Evolutionary conservation across 2,329 filamentous ascomycete genomes (phyloP).

Genomic region (Colletotrichum tropicale): DNA sequence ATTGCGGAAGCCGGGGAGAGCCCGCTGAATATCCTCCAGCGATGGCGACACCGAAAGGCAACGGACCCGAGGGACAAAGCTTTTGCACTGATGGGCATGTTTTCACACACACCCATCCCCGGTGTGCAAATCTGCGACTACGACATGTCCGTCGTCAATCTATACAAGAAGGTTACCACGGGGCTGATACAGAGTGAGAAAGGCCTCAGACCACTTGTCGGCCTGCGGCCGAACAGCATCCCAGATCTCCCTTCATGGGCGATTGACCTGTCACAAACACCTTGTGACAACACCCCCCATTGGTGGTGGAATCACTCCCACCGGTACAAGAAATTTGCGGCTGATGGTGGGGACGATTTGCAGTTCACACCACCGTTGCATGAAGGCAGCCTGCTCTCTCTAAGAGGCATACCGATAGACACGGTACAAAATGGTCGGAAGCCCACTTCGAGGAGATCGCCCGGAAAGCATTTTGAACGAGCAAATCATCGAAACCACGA

Average conservation of each 20-base stretch:
- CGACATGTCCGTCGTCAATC: background rate
- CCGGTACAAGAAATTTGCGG: background rate
- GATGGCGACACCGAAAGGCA: background rate
- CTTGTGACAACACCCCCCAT: background rate
- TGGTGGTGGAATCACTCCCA: background rate
- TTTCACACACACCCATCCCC: background rate
- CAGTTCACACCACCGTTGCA: background rate
- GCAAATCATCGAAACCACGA: background rate
- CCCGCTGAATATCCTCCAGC: background rate
- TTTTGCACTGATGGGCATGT: background rate
- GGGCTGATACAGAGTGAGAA: background rate
- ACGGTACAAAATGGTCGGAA: background rate
- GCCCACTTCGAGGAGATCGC: background rate
- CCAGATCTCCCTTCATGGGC: background rate
- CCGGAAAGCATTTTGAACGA: background rate
- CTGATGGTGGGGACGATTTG: background rate
- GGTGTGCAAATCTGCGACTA: background rate
- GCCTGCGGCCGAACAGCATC: background rate
- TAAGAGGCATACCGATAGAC: background rate
- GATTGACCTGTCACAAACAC: background rate
- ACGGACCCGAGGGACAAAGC: background rate
- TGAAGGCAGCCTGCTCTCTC: background rate
- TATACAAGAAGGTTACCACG: background rate
- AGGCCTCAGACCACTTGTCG: background rate
- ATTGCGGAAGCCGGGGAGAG: background rate